These are phyloP conservation scores for Ascosphaera apis DNA, from an alignment of 2,329 filamentous ascomycete species.

Conservation along the genomic window DNA sequence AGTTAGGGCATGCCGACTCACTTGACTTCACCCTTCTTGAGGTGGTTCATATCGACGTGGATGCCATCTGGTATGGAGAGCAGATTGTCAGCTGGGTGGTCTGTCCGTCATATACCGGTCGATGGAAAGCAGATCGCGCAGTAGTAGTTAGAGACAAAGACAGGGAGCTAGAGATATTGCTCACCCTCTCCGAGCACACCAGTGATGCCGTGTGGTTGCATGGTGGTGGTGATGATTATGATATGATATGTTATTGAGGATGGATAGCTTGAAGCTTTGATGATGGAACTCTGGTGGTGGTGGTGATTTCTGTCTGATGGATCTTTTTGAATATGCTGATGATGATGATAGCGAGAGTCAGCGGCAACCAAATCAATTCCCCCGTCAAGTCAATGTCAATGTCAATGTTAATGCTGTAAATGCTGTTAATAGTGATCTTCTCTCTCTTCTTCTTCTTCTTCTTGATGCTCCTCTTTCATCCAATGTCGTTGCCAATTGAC, in stretches of 20 bases:
- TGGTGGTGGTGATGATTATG: too few relatives aligned
- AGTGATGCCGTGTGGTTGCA: slow-evolving; percentile 6
- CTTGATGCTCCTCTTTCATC: too few relatives aligned
- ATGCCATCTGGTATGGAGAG: slow-evolving; percentile 83
- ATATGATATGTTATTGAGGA: too few relatives aligned
- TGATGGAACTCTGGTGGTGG: background rate
- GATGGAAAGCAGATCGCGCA: background rate
- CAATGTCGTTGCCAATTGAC: too few relatives aligned
- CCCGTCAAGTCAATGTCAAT: too few relatives aligned
- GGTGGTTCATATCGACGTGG: slow-evolving; percentile 92
- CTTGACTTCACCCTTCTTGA: slow-evolving; percentile 99
- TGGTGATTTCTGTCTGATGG: background rate
- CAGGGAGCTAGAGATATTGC: background rate
- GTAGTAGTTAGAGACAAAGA: background rate
- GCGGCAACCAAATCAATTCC: too few relatives aligned
- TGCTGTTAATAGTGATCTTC: too few relatives aligned
- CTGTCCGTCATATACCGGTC: slow-evolving; percentile 1
- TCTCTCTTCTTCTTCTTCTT: too few relatives aligned
- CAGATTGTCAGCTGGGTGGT: slow-evolving; percentile 7
- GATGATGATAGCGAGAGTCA: too few relatives aligned
- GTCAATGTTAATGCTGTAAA: too few relatives aligned
- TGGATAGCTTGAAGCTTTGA: too few relatives aligned
- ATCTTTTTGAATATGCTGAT: too few relatives aligned
- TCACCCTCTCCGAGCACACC: slow-evolving; percentile 7
- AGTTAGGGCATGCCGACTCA: slow-evolving; percentile 37